Evolutionary conservation across 495 filamentous ascomycete species (phyloP).

Genomic region (Penicillium manginii): DNA sequence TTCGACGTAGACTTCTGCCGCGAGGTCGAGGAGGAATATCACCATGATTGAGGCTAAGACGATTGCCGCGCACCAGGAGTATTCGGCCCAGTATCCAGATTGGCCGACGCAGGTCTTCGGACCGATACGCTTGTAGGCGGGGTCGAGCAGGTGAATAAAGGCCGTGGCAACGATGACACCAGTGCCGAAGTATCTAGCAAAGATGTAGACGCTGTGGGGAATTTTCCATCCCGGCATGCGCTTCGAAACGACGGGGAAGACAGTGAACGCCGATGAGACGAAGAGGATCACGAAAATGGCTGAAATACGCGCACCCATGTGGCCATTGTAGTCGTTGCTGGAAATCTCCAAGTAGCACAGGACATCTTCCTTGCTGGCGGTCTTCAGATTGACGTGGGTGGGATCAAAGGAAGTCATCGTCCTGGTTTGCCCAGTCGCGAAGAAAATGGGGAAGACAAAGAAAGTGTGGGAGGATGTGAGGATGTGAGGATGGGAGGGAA

Average conservation of each 20-base stretch:
- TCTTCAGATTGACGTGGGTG: conserved; percentile 37
- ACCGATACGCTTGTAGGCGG: conserved; percentile 55
- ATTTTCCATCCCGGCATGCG: conserved; percentile 57
- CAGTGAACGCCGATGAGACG: conserved; percentile 43
- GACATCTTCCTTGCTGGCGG: conserved; percentile 35
- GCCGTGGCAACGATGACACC: conserved; percentile 75
- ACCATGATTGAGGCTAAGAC: conserved; percentile 32
- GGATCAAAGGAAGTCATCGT: conserved; percentile 33
- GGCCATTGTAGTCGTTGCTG: conserved; percentile 45
- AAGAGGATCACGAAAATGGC: conserved; percentile 47
- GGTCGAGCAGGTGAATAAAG: conserved; percentile 59
- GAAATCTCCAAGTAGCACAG: conserved; percentile 36
- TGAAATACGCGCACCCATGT: conserved; percentile 43
- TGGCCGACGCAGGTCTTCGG: conserved; percentile 54
- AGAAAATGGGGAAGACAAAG: background rate
- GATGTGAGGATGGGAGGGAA: background rate
- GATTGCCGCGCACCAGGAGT: conserved; percentile 45
- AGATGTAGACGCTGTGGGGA: conserved; percentile 66
- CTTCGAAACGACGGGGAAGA: conserved; percentile 67
- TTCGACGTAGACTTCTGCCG: conserved; percentile 54
- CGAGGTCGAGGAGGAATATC: conserved; percentile 44
- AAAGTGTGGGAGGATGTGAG: background rate
- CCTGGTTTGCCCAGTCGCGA: background rate
- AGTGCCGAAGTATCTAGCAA: conserved; percentile 71
- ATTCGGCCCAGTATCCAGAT: conserved; percentile 50